Conservation (phyloP, 2,329 filamentous ascomycete species). For the Scolecobasidium constrictum region DNA sequence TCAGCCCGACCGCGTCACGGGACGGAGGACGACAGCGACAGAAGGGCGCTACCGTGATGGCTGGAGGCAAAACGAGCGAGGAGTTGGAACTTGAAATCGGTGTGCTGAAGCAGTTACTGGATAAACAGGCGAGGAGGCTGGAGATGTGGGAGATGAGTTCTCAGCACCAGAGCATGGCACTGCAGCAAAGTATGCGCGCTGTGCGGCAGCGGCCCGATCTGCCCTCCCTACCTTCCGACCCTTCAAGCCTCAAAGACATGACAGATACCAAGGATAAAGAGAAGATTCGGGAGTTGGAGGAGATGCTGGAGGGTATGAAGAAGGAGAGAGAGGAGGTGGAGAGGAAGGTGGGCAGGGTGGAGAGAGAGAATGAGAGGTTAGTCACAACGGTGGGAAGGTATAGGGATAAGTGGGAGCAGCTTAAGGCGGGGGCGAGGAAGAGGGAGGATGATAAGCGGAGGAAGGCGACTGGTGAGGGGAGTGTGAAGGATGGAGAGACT, state of each 20-base stretch:
- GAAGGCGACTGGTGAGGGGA: not conserved
- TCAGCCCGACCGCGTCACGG: constrained; percentile 21
- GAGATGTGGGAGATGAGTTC: constrained; percentile 88
- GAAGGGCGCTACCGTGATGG: constrained; percentile 22
- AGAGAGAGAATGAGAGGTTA: constrained; percentile 49
- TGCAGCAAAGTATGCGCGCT: constrained; percentile 39
- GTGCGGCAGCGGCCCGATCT: constrained; percentile 4
- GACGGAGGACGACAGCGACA: not conserved
- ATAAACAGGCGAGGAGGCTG: constrained; percentile 77
- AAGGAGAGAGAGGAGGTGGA: constrained; percentile 53
- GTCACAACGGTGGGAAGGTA: constrained; percentile 44
- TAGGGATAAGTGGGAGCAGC: constrained; percentile 54
- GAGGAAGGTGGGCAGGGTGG: constrained; percentile 51
- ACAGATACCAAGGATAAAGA: not conserved
- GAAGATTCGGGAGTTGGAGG: constrained; percentile 17
- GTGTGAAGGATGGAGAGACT: not conserved
- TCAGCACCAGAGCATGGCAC: constrained; percentile 73
- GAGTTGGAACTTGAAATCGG: constrained; percentile 84
- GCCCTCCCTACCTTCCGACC: constrained; percentile 4
- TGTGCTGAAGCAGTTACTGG: constrained; percentile 71
- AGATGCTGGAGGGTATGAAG: constrained; percentile 46
- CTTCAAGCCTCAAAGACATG: constrained; percentile 2
- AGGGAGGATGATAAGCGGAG: constrained; percentile 4
- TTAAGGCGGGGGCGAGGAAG: constrained; percentile 50
- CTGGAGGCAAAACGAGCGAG: constrained; percentile 58